Conservation (phyloP, 2,329 filamentous ascomycete genomes). For the Xylariaceae sp. region DNA sequence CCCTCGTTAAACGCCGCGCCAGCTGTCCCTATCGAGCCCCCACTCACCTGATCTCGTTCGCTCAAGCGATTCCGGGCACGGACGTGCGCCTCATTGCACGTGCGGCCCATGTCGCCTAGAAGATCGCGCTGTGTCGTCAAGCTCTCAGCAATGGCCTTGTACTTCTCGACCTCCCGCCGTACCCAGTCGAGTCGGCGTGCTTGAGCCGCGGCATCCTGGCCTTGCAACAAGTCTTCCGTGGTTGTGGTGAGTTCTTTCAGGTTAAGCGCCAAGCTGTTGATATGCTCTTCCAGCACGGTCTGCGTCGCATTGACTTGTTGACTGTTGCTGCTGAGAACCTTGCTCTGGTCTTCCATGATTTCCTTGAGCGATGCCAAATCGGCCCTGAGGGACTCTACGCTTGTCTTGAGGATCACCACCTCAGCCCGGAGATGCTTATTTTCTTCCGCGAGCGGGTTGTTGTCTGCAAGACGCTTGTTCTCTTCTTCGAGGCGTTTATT, state of each 20-base stretch:
- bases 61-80: background rate
- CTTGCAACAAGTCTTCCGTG: background rate
- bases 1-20: too few species aligned
- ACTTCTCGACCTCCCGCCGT: background rate
- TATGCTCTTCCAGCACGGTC: slow-evolving; percentile 4
- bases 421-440: background rate
- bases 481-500: background rate
- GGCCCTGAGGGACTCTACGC: background rate
- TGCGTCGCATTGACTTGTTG: background rate
- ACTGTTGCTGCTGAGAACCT: background rate
- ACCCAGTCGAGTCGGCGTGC: background rate
- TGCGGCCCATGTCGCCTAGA: background rate
- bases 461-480: background rate
- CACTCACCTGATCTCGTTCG: too few species aligned
- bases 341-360: background rate
- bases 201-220: background rate
- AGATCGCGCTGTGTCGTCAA: slow-evolving; percentile 3
- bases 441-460: background rate
- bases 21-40: too few species aligned
- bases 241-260: background rate
- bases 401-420: background rate
- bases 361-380: background rate
- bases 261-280: background rate
- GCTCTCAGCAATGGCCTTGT: background rate
- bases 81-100: background rate